Evolutionary conservation across 768 basidiomycete genomes (phyloP).

Genomic region (Boletellus ananas): DNA sequence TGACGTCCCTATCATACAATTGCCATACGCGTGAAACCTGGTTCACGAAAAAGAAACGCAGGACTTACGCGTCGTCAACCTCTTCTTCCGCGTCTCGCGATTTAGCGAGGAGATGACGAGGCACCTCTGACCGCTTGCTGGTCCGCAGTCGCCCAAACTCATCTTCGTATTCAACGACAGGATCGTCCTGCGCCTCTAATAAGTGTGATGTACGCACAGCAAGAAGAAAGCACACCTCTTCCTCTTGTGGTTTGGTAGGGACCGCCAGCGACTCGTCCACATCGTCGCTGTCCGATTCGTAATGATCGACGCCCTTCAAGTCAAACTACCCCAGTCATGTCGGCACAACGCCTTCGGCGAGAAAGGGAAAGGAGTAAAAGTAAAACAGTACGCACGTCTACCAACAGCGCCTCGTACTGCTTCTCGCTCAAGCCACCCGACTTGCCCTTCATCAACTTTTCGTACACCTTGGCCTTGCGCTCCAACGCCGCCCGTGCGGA

Average conservation of each 20-base stretch:
- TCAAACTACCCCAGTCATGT: slow-evolving; percentile 53
- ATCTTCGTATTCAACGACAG: slow-evolving; percentile 81
- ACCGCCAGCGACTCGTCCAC: slow-evolving; percentile 73
- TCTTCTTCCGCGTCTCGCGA: slow-evolving; percentile 39
- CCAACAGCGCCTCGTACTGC: slow-evolving; percentile 67
- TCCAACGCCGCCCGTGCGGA: slow-evolving; percentile 68
- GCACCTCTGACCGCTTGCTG: slow-evolving; percentile 69
- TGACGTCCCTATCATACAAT: slow-evolving; percentile 47
- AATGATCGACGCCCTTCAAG: slow-evolving; percentile 47
- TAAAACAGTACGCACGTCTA: slow-evolving; percentile 58
- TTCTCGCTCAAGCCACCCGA: slow-evolving; percentile 72
- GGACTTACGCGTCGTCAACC: slow-evolving; percentile 54
- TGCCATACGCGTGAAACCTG: neutral
- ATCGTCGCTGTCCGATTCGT: slow-evolving; percentile 70
- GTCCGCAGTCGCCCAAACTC: slow-evolving; percentile 80
- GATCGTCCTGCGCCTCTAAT: slow-evolving; percentile 52
- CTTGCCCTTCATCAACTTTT: slow-evolving; percentile 73
- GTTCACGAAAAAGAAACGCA: neutral
- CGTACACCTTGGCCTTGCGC: slow-evolving; percentile 77
- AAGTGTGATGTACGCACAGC: neutral
- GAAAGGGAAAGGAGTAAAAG: neutral
- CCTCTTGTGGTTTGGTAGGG: slow-evolving; percentile 38
- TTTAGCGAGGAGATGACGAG: slow-evolving; percentile 54
- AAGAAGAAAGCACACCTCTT: slow-evolving; percentile 33
- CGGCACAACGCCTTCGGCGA: neutral